A percentile compares a stretch with the other conserved stretches of the same genome.
Conservation (phyloP, 305 asterid species). For the Fraxinus sp. region DNA sequence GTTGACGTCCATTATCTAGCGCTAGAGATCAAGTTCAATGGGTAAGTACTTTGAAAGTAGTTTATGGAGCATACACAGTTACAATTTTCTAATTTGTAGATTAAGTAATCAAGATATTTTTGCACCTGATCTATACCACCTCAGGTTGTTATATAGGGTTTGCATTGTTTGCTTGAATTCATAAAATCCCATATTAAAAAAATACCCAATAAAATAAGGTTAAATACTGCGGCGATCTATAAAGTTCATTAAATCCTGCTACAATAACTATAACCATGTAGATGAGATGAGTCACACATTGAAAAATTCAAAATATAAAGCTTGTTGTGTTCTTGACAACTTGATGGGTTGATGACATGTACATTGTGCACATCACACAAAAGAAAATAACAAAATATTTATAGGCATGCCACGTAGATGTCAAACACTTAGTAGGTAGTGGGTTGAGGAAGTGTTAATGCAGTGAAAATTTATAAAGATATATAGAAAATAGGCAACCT, state of each 20-base stretch:
- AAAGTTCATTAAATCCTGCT: neutral
- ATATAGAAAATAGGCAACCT: neutral
- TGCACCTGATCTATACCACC: neutral
- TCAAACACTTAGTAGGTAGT: neutral
- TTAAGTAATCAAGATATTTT: neutral
- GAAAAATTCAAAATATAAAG: neutral
- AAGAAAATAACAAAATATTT: too few relatives aligned
- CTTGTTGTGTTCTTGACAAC: neutral
- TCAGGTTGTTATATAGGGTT: neutral
- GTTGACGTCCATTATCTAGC: neutral
- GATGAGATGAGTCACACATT: neutral
- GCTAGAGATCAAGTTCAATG: neutral
- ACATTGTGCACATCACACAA: neutral
- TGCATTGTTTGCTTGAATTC: neutral
- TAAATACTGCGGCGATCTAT: neutral
- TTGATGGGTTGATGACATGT: neutral
- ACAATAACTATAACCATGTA: neutral
- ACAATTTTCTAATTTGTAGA: neutral
- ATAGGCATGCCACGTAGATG: neutral
- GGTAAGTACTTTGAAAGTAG: neutral
- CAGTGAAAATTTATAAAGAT: neutral
- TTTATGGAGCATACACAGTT: neutral
- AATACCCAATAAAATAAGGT: neutral
- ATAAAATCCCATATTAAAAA: neutral
- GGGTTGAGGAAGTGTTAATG: neutral